Percentiles rank a stretch among this genome's conserved stretches.
Conservation (phyloP, 1,284 basidiomycete genomes). For the Limonomyces culmigenus region DNA sequence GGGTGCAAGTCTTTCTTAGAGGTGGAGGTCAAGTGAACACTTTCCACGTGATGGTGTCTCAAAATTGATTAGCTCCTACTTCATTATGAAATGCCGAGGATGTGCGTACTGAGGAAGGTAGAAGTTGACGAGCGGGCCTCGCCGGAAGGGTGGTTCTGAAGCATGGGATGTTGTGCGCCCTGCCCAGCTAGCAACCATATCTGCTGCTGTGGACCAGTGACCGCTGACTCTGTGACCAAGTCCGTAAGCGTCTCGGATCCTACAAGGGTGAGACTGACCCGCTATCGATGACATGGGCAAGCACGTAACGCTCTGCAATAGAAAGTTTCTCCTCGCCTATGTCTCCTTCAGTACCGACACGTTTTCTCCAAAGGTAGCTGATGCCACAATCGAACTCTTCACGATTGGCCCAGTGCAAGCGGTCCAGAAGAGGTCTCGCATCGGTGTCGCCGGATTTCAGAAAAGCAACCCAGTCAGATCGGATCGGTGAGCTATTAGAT, state of each 20-base stretch:
- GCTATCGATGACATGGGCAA: constrained; percentile 51
- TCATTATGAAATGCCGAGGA: constrained; percentile 8
- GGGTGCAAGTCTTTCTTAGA: constrained; percentile 27
- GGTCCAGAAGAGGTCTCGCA: constrained; percentile 19
- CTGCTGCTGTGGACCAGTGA: constrained; percentile 24
- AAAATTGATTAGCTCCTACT: constrained; percentile 42
- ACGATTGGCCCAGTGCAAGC: constrained; percentile 39
- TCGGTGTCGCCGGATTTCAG: no score
- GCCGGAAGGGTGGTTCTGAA: no score
- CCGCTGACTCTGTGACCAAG: neutral
- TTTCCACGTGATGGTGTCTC: constrained; percentile 57
- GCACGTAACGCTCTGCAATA: constrained; percentile 41
- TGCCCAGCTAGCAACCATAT: constrained; percentile 44
- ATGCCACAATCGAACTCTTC: constrained; percentile 56
- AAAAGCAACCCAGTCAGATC: constrained; percentile 50
- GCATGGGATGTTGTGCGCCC: constrained; percentile 48
- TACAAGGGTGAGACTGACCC: constrained; percentile 22
- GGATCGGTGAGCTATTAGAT: constrained; percentile 14
- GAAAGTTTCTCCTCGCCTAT: constrained; percentile 22
- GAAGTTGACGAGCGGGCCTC: constrained; percentile 11
- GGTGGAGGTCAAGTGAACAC: constrained; percentile 36
- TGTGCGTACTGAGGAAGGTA: constrained; percentile 3
- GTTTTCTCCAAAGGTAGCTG: constrained; percentile 41
- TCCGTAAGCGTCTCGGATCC: neutral
- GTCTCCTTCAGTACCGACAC: constrained; percentile 24